Evolutionary conservation across 176 grass and related monocot genomes (phyloP).

Genomic region (Zizania latifolia): DNA sequence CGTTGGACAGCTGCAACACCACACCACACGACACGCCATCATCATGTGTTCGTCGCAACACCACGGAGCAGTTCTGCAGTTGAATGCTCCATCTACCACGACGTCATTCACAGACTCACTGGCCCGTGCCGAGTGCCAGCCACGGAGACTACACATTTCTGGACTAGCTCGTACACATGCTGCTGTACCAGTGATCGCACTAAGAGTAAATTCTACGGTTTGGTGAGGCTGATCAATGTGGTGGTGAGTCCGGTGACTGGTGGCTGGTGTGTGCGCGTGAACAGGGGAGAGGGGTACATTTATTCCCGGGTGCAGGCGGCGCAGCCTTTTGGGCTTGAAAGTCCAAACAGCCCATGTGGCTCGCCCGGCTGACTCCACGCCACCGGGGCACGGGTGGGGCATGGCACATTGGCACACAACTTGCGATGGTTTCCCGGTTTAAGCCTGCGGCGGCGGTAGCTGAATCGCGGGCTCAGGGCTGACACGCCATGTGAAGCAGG

Average conservation of each 20-base stretch:
- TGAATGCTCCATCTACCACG: background rate
- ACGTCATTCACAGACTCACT: background rate
- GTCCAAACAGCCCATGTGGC: slow-evolving; percentile 33
- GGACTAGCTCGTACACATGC: background rate
- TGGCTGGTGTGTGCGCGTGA: background rate
- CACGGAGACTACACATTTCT: background rate
- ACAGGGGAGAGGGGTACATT: slow-evolving; percentile 26
- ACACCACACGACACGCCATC: background rate
- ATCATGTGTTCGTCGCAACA: background rate
- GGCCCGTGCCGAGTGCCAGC: background rate
- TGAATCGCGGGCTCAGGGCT: slow-evolving; percentile 31
- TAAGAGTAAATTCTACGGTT: background rate
- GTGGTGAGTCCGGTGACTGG: background rate
- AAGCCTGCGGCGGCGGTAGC: background rate
- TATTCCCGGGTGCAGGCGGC: slow-evolving; percentile 35
- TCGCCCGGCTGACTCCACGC: background rate
- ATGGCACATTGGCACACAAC: background rate
- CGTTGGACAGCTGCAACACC: slow-evolving; percentile 64
- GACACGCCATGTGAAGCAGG: slow-evolving; percentile 29
- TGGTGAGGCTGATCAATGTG: background rate
- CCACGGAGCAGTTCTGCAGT: background rate
- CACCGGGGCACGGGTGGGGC: slow-evolving; percentile 35
- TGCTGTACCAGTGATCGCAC: background rate
- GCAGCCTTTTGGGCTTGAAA: slow-evolving; percentile 42
- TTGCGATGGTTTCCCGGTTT: slow-evolving; percentile 25